Conservation (phyloP, 257 asterid species). For the Nicotiana attenuata region DNA sequence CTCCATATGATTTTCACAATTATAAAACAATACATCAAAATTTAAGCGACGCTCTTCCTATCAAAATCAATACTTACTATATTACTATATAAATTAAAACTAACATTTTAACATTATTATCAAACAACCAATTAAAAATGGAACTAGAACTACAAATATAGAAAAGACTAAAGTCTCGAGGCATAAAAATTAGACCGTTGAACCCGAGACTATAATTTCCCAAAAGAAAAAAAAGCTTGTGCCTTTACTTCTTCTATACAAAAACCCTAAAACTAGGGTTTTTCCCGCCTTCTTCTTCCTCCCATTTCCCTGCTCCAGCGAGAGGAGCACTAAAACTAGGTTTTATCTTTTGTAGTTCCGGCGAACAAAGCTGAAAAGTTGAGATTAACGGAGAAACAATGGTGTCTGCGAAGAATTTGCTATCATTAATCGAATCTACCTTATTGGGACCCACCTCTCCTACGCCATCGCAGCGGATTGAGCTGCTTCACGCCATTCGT, state of each 20-base stretch:
- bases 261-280: background rate
- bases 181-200: too few relatives aligned
- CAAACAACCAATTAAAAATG: too few relatives aligned
- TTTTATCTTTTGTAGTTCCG: background rate
- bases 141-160: too few relatives aligned
- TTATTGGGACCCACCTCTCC: slow-evolving; percentile 59
- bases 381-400: slow-evolving; percentile 21
- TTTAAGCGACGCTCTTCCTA: too few relatives aligned
- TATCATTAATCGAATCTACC: slow-evolving; percentile 58
- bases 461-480: slow-evolving; percentile 73
- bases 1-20: too few relatives aligned
- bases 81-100: too few relatives aligned
- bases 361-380: background rate
- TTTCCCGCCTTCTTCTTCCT: slow-evolving; percentile 21
- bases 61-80: too few relatives aligned
- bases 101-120: too few relatives aligned
- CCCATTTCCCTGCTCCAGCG: background rate
- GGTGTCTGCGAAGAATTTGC: slow-evolving; percentile 69
- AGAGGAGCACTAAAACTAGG: background rate
- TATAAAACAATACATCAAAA: too few relatives aligned
- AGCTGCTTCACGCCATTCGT: slow-evolving; percentile 81
- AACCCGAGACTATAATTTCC: too few relatives aligned
- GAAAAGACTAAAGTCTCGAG: too few relatives aligned
- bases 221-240: too few relatives aligned
- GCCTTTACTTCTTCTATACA: background rate